These are phyloP conservation scores for Dendrothele bispora DNA, from an alignment of 768 basidiomycete species.

Conservation along the genomic window DNA sequence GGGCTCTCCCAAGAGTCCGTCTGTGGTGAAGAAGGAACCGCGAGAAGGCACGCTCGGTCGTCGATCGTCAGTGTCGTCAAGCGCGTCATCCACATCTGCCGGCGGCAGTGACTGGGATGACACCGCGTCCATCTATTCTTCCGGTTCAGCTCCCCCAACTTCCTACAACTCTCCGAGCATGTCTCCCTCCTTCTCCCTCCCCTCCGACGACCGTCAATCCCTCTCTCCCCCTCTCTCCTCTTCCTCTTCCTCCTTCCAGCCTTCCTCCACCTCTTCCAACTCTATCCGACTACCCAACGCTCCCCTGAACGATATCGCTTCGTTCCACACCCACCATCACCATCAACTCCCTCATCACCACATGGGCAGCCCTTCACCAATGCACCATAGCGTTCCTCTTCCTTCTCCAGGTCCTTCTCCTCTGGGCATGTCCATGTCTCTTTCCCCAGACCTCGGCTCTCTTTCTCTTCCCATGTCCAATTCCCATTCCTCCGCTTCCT, in stretches of 20 bases:
- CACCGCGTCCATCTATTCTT: conserved; percentile 45
- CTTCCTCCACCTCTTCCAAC: conserved; percentile 58
- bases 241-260: conserved; percentile 67
- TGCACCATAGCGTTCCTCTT: background rate
- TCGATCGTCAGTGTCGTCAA: conserved; percentile 64
- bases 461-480: background rate
- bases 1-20: conserved; percentile 3
- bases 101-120: conserved; percentile 84
- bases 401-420: too few species aligned
- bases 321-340: conserved; percentile 19
- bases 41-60: conserved; percentile 44
- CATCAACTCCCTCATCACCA: background rate
- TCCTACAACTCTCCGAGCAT: conserved; percentile 68
- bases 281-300: conserved; percentile 76
- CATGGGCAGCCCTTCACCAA: too few species aligned
- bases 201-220: conserved; percentile 35
- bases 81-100: conserved; percentile 52
- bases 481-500: background rate
- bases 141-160: conserved; percentile 61
- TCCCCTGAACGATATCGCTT: conserved; percentile 68
- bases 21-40: conserved; percentile 63
- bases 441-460: conserved; percentile 1
- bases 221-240: conserved; percentile 52
- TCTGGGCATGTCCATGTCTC: too few species aligned
- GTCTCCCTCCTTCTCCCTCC: conserved; percentile 62